Evolutionary conservation across 495 filamentous ascomycete genomes (phyloP).

Genomic region (Penicillium coffeae): DNA sequence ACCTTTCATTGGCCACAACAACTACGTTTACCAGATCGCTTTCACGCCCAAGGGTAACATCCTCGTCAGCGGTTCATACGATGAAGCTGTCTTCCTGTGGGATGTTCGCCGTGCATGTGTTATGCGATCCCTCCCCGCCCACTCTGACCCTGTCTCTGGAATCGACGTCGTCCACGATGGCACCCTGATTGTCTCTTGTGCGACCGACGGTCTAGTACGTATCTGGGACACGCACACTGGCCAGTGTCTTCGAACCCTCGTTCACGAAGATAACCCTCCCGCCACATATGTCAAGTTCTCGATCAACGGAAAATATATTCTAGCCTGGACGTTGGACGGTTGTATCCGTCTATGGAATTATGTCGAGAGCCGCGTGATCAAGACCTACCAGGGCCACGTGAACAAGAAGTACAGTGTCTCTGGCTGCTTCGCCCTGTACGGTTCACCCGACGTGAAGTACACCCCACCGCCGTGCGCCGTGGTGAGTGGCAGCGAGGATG

Average conservation of each 20-base stretch:
- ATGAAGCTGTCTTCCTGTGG: slow-evolving; percentile 96
- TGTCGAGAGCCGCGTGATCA: slow-evolving; percentile 78
- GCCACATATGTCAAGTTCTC: slow-evolving; percentile 89
- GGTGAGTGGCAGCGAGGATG: slow-evolving; percentile 83
- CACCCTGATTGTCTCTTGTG: slow-evolving; percentile 84
- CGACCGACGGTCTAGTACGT: slow-evolving; percentile 82
- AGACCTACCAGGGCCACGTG: slow-evolving; percentile 93
- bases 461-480: slow-evolving; percentile 48
- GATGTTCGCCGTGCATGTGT: slow-evolving; percentile 78
- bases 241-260: slow-evolving; percentile 88
- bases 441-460: slow-evolving; percentile 37
- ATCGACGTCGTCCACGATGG: slow-evolving; percentile 92
- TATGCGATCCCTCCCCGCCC: slow-evolving; percentile 89
- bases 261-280: slow-evolving; percentile 93
- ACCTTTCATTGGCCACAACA: slow-evolving; percentile 83
- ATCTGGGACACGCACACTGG: slow-evolving; percentile 96
- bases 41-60: slow-evolving; percentile 97
- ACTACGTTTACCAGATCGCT: slow-evolving; percentile 88
- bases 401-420: slow-evolving; percentile 80
- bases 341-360: slow-evolving; percentile 94
- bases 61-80: slow-evolving; percentile 88
- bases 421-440: slow-evolving; percentile 72
- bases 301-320: slow-evolving; percentile 87
- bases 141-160: slow-evolving; percentile 89
- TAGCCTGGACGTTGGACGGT: slow-evolving; percentile 87